Conservation (phyloP, 305 asterid species). For the Solanum aculeatissimum region DNA sequence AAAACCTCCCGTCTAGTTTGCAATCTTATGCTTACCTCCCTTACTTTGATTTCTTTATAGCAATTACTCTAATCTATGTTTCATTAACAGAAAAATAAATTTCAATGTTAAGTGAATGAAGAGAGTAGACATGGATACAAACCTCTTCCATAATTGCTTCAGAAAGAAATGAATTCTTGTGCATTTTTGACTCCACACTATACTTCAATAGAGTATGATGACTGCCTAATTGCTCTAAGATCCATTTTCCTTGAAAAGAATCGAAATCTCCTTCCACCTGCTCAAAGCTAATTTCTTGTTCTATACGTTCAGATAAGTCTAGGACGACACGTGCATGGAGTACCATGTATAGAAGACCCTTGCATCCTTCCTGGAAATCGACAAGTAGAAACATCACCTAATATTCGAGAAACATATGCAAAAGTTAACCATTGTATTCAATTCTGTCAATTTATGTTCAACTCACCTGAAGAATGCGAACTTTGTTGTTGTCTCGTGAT, state of each 20-base stretch:
- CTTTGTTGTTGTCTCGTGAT: conserved; percentile 79
- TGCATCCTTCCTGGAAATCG: conserved; percentile 85
- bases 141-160: conserved; percentile 99
- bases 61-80: neutral
- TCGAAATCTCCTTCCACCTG: conserved; percentile 93
- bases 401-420: neutral
- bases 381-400: neutral
- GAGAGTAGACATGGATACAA: conserved; percentile 2
- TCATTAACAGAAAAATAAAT: neutral
- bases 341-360: conserved; percentile 87
- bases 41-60: neutral
- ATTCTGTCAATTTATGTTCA: neutral
- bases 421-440: neutral
- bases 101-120: neutral
- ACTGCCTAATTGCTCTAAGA: conserved; percentile 81
- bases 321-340: conserved; percentile 92
- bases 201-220: conserved; percentile 82
- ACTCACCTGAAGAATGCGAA: conserved; percentile 82
- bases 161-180: conserved; percentile 78
- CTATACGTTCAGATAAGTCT: conserved; percentile 66
- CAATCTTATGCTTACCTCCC: neutral
- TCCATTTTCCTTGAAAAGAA: conserved; percentile 83
- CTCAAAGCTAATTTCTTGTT: conserved; percentile 77
- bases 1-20: neutral
- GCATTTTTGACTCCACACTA: conserved; percentile 93